A percentile compares a stretch with the other conserved stretches of the same genome.
Evolutionary conservation across 2,329 filamentous ascomycete genomes (phyloP).

Genomic region (Xylariomycetidae sp.): DNA sequence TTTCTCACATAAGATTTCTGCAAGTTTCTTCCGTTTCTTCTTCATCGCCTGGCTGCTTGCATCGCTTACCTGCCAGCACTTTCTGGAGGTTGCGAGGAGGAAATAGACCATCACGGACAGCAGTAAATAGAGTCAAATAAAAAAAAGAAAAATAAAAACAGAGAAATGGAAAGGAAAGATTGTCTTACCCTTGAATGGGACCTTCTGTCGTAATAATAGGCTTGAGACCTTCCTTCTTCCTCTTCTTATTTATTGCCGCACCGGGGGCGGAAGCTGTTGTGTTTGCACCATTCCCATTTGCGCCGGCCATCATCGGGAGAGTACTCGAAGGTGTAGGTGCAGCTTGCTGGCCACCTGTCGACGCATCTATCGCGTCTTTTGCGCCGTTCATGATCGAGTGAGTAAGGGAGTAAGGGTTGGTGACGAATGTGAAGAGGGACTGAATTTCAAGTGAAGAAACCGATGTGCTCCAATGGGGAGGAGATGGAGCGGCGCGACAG

Average conservation of each 20-base stretch:
- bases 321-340: slow-evolving; percentile 8
- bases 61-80: too few relatives aligned
- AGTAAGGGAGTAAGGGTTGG: too few relatives aligned
- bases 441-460: too few relatives aligned
- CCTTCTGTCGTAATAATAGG: slow-evolving; percentile 70
- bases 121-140: slow-evolving; percentile 1
- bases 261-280: slow-evolving; percentile 12
- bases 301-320: slow-evolving; percentile 27
- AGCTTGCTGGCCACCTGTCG: slow-evolving; percentile 5
- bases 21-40: too few relatives aligned
- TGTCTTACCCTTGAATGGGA: slow-evolving; percentile 33
- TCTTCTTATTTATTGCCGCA: slow-evolving; percentile 55
- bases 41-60: too few relatives aligned
- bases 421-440: too few relatives aligned
- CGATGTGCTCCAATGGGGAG: too few relatives aligned
- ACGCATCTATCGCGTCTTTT: slow-evolving; percentile 16
- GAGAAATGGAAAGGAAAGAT: slow-evolving; percentile 13
- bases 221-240: slow-evolving; percentile 69
- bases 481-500: too few relatives aligned
- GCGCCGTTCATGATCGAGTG: slow-evolving; percentile 23
- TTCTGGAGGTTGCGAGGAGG: too few relatives aligned
- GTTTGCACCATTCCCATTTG: slow-evolving; percentile 25
- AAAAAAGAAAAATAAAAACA: slow-evolving; percentile 5
- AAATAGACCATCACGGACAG: too few relatives aligned
- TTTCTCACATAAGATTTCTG: too few relatives aligned